phyloP scores from a whole-genome alignment of 495 filamentous ascomycete species.

The Xylaria palmicola region DNA sequence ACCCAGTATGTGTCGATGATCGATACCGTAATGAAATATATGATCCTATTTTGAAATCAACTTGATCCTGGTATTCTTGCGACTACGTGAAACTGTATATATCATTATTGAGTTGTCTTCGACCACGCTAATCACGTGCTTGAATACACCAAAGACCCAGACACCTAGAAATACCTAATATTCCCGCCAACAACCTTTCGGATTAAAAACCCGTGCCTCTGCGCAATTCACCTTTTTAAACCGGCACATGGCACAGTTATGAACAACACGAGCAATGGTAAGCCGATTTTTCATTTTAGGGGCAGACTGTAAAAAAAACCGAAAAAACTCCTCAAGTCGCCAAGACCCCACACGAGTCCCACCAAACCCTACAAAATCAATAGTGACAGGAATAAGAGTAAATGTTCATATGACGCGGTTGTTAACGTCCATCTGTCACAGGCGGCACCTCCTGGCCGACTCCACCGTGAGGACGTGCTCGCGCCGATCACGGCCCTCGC shows the following conservation, averaged over 20 bases:
- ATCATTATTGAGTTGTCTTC: neutral
- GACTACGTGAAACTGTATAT: neutral
- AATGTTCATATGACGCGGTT: neutral
- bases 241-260: slow-evolving; percentile 18
- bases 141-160: slow-evolving; percentile 2
- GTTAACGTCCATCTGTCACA: slow-evolving; percentile 18
- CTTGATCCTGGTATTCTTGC: neutral
- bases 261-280: slow-evolving; percentile 21
- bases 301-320: too few species aligned
- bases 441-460: slow-evolving; percentile 15
- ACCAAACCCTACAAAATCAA: neutral
- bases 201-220: neutral
- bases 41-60: neutral
- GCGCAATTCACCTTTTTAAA: neutral
- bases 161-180: neutral
- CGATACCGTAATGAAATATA: slow-evolving; percentile 23
- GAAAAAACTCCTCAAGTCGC: neutral
- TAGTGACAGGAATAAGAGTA: neutral
- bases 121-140: slow-evolving; percentile 25
- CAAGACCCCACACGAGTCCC: slow-evolving; percentile 5
- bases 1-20: slow-evolving; percentile 20
- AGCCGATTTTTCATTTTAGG: slow-evolving; percentile 11
- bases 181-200: neutral
- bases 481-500: slow-evolving; percentile 60
- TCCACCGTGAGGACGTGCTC: slow-evolving; percentile 40